Base-by-base conservation (phyloP, 2,329 filamentous ascomycete species). In the Apiospora sp. region DNA sequence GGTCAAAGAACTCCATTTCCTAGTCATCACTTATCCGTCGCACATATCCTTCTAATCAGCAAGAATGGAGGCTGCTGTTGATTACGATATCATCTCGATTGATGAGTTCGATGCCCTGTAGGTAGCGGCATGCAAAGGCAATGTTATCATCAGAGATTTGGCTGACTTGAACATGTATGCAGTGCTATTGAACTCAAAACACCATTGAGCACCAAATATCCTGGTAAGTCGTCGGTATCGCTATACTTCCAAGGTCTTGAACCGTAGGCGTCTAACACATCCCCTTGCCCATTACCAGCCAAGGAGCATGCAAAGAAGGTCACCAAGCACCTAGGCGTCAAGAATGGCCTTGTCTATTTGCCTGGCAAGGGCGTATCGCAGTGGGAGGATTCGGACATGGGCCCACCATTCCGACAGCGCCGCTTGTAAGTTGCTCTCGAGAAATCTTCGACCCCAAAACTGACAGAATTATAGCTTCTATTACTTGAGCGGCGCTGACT, bases 371-470 rank as follows among this genome's bases (percentile, higher is more conserved):
- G 84, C 2, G 85, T 87, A 41, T 80, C 81, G 24, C 81, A 82
- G n/a, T 90, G 86, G 75, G 88, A 90, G 76, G 87, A 91, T 80
- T 90, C 89, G 12, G 89, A 91, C 75, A 87, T 88, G 81, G 86
- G 86, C 0, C 87, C 86, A 30, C 81, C 83, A 54, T 90, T 91
- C 75, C 85, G 88, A 64, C 89, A 91, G 78, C 84, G 88, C 54
- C 84, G 89, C 82, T 90, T 91, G 88, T 90, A 83, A 72, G 87
- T 80, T 41, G 58, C 54, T 4, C 34, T 16, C 5, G 5, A 37
- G 8, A 22, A 7, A 37, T n/a, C 54, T 4, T 61, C 19, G 16
- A 22, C 41, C 4, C 34, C 10, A 7, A 16, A 5, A 24, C 73
- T 76, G 67, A 76, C 72, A 12, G 14, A 1, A n/a, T 19, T 49